phyloP scores from a whole-genome alignment of 306 rosid genomes.

The Rosa rugosa region DNA sequence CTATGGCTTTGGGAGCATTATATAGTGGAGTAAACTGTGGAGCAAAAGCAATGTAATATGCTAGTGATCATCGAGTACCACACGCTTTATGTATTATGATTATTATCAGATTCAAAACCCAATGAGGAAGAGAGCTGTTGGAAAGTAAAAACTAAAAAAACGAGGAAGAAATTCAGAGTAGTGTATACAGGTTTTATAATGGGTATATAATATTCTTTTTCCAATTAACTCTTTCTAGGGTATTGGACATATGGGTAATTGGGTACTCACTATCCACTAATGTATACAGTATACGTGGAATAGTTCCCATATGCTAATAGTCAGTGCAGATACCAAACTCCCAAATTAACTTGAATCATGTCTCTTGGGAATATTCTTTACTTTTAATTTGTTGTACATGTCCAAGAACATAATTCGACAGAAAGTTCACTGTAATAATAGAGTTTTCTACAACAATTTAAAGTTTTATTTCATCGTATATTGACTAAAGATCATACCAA shows the following conservation, averaged over 20 bases:
- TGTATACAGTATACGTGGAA: background rate
- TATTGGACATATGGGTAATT: background rate
- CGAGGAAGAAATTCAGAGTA: background rate
- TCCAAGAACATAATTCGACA: too few species aligned
- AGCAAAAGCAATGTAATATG: slow-evolving; percentile 13
- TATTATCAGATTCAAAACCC: slow-evolving; percentile 5
- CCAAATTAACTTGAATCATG: background rate
- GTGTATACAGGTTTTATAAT: too few species aligned
- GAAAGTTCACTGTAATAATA: too few species aligned
- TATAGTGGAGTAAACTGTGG: background rate
- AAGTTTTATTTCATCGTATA: too few species aligned
- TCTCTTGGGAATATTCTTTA: background rate
- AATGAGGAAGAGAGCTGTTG: background rate
- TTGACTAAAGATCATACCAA: background rate
- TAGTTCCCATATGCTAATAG: background rate
- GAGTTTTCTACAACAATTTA: too few species aligned
- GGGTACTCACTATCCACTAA: background rate
- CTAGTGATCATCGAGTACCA: slow-evolving; percentile 7
- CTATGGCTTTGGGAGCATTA: background rate
- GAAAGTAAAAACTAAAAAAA: background rate
- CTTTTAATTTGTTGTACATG: background rate
- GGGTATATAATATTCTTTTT: background rate
- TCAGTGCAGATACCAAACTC: slow-evolving; percentile 7
- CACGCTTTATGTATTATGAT: background rate
- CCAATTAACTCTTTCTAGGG: background rate